phyloP scores from a whole-genome alignment of 2,329 filamentous ascomycete species.

The Zymoseptoria pseudotritici region DNA sequence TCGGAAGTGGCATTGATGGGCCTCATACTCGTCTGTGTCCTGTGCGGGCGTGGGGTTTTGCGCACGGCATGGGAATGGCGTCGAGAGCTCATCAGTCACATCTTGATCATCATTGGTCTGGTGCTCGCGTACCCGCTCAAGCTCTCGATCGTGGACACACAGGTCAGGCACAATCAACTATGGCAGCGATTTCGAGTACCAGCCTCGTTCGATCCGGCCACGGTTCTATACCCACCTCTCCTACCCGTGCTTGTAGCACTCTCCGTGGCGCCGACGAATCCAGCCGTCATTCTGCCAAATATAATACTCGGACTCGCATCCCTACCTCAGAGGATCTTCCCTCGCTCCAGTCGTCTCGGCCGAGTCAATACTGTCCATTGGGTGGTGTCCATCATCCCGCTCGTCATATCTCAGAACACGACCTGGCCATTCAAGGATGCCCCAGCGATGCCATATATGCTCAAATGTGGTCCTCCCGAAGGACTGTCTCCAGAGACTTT shows the following conservation, averaged over 20 bases:
- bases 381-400: conserved; percentile 64
- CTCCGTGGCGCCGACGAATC: conserved; percentile 58
- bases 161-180: conserved; percentile 26
- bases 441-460: conserved; percentile 12
- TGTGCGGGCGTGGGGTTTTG: conserved; percentile 31
- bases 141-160: conserved; percentile 28
- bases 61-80: conserved; percentile 30
- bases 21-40: conserved; percentile 43
- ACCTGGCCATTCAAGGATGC: conserved; percentile 29
- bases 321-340: conserved; percentile 65
- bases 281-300: conserved; percentile 63
- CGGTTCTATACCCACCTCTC: conserved; percentile 75
- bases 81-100: conserved; percentile 32
- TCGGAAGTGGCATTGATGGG: conserved; percentile 49
- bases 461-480: conserved; percentile 8
- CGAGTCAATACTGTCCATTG: conserved; percentile 68
- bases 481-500: conserved; percentile 48
- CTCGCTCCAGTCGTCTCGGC: conserved; percentile 50
- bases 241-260: conserved; percentile 71
- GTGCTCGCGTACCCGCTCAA: conserved; percentile 29
- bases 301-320: conserved; percentile 74
- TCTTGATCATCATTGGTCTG: conserved; percentile 22
- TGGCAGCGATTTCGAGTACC: conserved; percentile 55
- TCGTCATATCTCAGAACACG: conserved; percentile 47
- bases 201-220: conserved; percentile 78